Evolutionary conservation across 495 filamentous ascomycete species (phyloP).

Genomic region (Xylaria sp.): DNA sequence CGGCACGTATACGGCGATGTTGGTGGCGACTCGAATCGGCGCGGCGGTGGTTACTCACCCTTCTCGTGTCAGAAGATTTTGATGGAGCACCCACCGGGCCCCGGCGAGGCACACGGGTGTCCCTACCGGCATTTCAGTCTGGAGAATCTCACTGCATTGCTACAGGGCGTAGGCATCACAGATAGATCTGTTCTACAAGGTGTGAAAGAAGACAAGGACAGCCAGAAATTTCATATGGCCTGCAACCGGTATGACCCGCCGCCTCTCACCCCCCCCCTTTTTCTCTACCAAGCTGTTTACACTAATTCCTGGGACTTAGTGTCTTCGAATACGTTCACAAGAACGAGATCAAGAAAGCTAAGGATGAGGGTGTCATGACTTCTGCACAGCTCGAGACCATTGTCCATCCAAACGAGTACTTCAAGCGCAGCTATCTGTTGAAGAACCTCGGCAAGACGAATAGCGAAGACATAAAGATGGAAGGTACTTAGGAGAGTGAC

Average conservation of each 20-base stretch:
- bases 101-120: constrained; percentile 90
- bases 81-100: constrained; percentile 80
- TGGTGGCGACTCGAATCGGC: constrained; percentile 86
- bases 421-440: constrained; percentile 88
- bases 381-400: constrained; percentile 90
- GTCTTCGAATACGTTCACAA: constrained; percentile 92
- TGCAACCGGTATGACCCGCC: constrained; percentile 74
- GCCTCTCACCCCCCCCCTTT: background rate
- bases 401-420: constrained; percentile 97
- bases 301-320: constrained; percentile 35
- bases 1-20: constrained; percentile 94
- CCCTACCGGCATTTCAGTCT: constrained; percentile 90
- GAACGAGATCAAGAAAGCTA: constrained; percentile 85
- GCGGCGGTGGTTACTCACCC: constrained; percentile 84
- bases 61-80: constrained; percentile 95
- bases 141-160: constrained; percentile 80
- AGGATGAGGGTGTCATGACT: constrained; percentile 79
- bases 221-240: constrained; percentile 89
- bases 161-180: constrained; percentile 76
- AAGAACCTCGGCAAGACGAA: constrained; percentile 68
- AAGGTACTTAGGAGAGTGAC: constrained; percentile 34
- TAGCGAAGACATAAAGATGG: constrained; percentile 59
- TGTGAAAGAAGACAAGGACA: constrained; percentile 87
- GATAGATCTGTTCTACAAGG: constrained; percentile 79
- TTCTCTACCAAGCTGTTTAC: background rate